Conservation (phyloP, 768 basidiomycete species). For the Mycena kentingensis region DNA sequence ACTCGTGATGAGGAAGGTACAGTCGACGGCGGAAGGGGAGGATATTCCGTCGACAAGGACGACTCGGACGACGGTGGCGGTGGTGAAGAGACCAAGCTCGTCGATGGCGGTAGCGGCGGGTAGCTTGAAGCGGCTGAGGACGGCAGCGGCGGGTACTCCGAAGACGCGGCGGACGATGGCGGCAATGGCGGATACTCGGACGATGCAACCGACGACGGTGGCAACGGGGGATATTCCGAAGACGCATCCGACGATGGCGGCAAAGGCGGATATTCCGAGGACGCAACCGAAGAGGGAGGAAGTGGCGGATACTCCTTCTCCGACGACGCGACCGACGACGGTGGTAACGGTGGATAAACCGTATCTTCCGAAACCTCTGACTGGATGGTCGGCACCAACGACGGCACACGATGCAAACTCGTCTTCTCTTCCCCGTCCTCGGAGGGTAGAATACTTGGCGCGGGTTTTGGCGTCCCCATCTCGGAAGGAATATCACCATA, state of each 20-base stretch:
- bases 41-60: slow-evolving; percentile 18
- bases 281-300: slow-evolving; percentile 36
- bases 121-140: slow-evolving; percentile 28
- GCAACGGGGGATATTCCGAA: slow-evolving; percentile 46
- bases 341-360: slow-evolving; percentile 5
- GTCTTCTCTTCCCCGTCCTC: slow-evolving; percentile 29
- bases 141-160: slow-evolving; percentile 25
- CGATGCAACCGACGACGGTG: slow-evolving; percentile 31
- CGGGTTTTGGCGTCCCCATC: slow-evolving; percentile 42
- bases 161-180: slow-evolving; percentile 30
- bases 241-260: slow-evolving; percentile 26
- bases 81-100: slow-evolving; percentile 21
- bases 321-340: slow-evolving; percentile 27
- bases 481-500: slow-evolving; percentile 45
- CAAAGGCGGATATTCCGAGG: slow-evolving; percentile 21
- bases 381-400: slow-evolving; percentile 19
- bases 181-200: slow-evolving; percentile 37
- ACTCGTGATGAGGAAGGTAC: slow-evolving; percentile 3
- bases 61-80: slow-evolving; percentile 8
- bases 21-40: slow-evolving; percentile 19
- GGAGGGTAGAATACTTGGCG: slow-evolving; percentile 35
- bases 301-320: slow-evolving; percentile 43
- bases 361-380: slow-evolving; percentile 28
- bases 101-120: slow-evolving; percentile 29
- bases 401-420: slow-evolving; percentile 19